These are phyloP conservation scores for Aspergillus floridensis DNA, from an alignment of 2,329 filamentous ascomycete genomes.

Conservation along the genomic window DNA sequence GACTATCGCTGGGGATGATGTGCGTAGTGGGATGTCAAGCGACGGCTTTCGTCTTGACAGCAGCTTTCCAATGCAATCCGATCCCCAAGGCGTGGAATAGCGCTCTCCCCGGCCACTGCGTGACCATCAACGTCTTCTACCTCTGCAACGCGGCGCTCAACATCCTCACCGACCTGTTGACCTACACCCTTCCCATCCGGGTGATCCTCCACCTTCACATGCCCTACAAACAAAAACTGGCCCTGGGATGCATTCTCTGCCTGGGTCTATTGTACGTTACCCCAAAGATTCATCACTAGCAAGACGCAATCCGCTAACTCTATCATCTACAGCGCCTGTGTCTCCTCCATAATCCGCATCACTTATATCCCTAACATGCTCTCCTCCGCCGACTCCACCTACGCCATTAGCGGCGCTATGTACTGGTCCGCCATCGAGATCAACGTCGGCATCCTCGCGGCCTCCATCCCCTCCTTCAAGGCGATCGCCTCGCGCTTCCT, in stretches of 20 bases:
- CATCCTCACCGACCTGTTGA: slow-evolving; percentile 58
- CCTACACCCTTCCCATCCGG: slow-evolving; percentile 53
- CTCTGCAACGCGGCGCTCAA: slow-evolving; percentile 58
- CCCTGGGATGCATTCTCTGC: slow-evolving; percentile 50
- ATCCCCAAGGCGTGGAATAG: slow-evolving; percentile 41
- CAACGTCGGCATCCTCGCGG: slow-evolving; percentile 44
- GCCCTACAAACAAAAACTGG: slow-evolving; percentile 47
- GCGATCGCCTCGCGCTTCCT: slow-evolving; percentile 42
- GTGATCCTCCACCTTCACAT: slow-evolving; percentile 49
- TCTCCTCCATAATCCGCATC: slow-evolving; percentile 49
- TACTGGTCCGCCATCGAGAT: slow-evolving; percentile 47
- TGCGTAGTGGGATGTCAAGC: slow-evolving; percentile 42
- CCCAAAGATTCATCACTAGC: neutral
- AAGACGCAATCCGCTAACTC: neutral
- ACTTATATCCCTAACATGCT: slow-evolving; percentile 47
- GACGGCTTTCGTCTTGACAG: slow-evolving; percentile 42
- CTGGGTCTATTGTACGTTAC: slow-evolving; percentile 47
- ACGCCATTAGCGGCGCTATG: slow-evolving; percentile 43
- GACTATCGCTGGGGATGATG: slow-evolving; percentile 41
- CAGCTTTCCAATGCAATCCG: slow-evolving; percentile 47
- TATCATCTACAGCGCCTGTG: slow-evolving; percentile 37
- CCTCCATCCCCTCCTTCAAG: slow-evolving; percentile 44
- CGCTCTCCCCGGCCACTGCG: slow-evolving; percentile 39
- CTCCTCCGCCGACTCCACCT: slow-evolving; percentile 34
- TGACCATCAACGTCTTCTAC: slow-evolving; percentile 51